phyloP scores from a whole-genome alignment of 805 yeast species.

The Starmerella gropengiesseri region DNA sequence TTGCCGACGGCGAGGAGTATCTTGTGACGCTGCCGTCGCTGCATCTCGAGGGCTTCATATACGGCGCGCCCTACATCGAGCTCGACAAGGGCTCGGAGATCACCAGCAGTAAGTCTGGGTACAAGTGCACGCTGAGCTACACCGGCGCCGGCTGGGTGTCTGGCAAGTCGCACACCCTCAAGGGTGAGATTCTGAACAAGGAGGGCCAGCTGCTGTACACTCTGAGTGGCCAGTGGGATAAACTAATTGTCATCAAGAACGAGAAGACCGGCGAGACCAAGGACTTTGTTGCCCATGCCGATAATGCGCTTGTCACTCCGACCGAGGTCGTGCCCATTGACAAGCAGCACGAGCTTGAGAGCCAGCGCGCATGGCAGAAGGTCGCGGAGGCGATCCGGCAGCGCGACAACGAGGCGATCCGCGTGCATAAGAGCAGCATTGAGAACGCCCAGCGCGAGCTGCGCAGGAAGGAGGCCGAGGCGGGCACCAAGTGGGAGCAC shows the following conservation, averaged over 20 bases:
- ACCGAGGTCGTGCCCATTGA: slow-evolving; percentile 70
- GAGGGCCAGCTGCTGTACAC: slow-evolving; percentile 58
- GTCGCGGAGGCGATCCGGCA: slow-evolving; percentile 78
- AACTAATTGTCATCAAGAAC: slow-evolving; percentile 36
- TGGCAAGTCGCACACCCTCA: slow-evolving; percentile 88
- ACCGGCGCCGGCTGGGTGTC: slow-evolving; percentile 90
- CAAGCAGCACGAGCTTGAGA: slow-evolving; percentile 69
- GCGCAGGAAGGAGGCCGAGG: slow-evolving; percentile 59
- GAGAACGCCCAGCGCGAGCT: slow-evolving; percentile 79
- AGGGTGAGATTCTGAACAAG: slow-evolving; percentile 55
- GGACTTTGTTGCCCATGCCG: slow-evolving; percentile 28
- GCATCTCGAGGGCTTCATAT: slow-evolving; percentile 85
- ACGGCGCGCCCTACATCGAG: slow-evolving; percentile 90
- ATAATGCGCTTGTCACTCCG: slow-evolving; percentile 35
- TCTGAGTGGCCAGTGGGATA: slow-evolving; percentile 86
- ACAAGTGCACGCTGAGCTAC: slow-evolving; percentile 60
- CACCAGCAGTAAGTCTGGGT: slow-evolving; percentile 64
- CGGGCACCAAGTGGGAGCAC: slow-evolving; percentile 58
- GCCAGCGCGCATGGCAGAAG: slow-evolving; percentile 78
- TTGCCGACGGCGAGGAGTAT: slow-evolving; percentile 53
- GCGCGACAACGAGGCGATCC: slow-evolving; percentile 67
- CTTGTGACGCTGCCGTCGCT: slow-evolving; percentile 84
- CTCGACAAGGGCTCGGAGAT: slow-evolving; percentile 80
- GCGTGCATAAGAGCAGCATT: slow-evolving; percentile 60
- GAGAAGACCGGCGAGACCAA: slow-evolving; percentile 37